Base-by-base conservation (phyloP, 305 asterid genomes). In the Solanum aculeatissimum region DNA sequence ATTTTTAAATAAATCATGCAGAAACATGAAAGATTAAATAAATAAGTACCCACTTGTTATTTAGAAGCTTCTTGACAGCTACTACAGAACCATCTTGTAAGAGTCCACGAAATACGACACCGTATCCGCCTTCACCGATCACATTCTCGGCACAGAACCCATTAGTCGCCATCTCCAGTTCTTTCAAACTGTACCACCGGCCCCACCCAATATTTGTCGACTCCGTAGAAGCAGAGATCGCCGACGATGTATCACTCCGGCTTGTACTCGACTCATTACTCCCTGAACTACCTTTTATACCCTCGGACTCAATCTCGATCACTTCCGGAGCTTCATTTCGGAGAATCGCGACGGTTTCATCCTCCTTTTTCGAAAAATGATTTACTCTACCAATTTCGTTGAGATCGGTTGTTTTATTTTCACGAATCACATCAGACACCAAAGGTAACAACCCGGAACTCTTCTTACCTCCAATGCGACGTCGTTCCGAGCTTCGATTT, bases 91-190 rank as follows among this genome's bases (percentile, higher is more conserved):
- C 94, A 75, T 92, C 99, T 54, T 63, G 86, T 85, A 94, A 85
- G 80, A 91, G 92, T 54, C 96, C 98, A 47, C 94, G 93, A 85
- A 91, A 96, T 42, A 94, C 99, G 84, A 96, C 84, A 7, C 99
- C 99, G 38, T 93, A 94, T 57, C 98, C 99, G 42, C 99, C 99
- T 86, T 94, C 93, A 84, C 99, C 99, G 55, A 95, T 88, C 90
- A 95, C 97, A 90, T 89, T 93, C 85, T 88, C 94, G 9, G 83
- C 85, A 10, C 93, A 85, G 63, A 96, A 96, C 62, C 90, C 91
- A 80, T 89, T 86, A 0, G 99, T 96, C 4, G 99, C 98, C 51
- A 83, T 81, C 85, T 93, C 94, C 70, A 96, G 95, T 91, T 94
- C 99, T 84, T 82, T 89, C 81, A 94, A 85, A 86, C 93, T 91